Base-by-base conservation (phyloP, 2,329 filamentous ascomycete species). In the Thielaviopsis euricoi region DNA sequence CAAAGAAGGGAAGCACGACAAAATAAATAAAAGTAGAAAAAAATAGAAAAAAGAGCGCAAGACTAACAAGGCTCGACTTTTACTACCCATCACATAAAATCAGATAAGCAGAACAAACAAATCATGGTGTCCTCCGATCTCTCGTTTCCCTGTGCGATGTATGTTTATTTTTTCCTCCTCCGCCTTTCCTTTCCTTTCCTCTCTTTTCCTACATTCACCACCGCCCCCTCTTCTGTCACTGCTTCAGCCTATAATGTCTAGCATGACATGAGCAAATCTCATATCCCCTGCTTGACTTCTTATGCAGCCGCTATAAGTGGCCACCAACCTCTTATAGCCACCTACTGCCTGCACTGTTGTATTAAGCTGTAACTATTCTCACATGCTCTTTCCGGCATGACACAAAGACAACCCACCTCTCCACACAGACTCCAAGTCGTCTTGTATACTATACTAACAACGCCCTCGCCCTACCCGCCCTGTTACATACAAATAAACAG, bases 61-160 rank as follows among this genome's bases (percentile, higher is more conserved):
- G 19, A 43, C 55, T 7, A 50, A 21, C 46, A 22, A 54, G 33
- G 13, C 3, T 13, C 53, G 6, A 19, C n/a, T 21, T 37, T 43
- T 33, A 33, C 9, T 33, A 33, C 7, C n/a, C 7, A 7, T 33
- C 29, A 54, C 40, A 55, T 59, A 21, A 37, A 56, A 26, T 26
- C 29, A 33, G 29, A 33, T 33, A 33, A 33, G 29, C 29, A 6
- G 29, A 33, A 10, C 29, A 33, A 9, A 26, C 25, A 26, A 63
- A 66, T 63, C 67, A 76, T 75, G 71, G 67, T 71, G 61, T 66
- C 66, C 64, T 64, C 68, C 60, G 75, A 77, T 63, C 63, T 72
- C 53, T 72, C 74, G 17, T 85, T 84, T 64, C 81, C 82, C 55
- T 85, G 81, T 69, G 76, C 78, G 33, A 67, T 86, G 83, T 84